Percentiles rank a stretch among this genome's conserved stretches.
phyloP scores from a whole-genome alignment of 768 basidiomycete species.

The Boletus reticulatus region DNA sequence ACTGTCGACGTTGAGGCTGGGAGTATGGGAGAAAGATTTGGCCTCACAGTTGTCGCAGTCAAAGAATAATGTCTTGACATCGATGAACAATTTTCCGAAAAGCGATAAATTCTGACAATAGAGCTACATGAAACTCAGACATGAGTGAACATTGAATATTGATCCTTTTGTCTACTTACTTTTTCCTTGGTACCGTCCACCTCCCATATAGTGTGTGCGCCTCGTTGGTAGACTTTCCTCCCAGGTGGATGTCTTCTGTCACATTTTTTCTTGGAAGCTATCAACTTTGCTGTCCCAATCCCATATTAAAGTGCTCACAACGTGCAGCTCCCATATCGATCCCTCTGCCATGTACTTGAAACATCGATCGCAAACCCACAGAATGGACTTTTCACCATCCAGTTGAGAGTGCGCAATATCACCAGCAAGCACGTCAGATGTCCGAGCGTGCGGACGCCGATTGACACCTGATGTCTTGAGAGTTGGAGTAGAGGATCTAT shows the following conservation, averaged over 20 bases:
- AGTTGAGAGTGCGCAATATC: conserved; percentile 49
- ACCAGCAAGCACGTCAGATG: conserved; percentile 69
- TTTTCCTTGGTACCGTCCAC: conserved; percentile 88
- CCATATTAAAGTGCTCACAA: conserved; percentile 37
- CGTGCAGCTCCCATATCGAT: conserved; percentile 66
- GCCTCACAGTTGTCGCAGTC: conserved; percentile 80
- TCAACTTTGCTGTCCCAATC: conserved; percentile 5
- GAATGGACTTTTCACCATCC: conserved; percentile 45
- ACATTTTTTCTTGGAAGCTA: conserved; percentile 58
- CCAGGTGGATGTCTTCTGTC: conserved; percentile 76
- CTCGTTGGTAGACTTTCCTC: conserved; percentile 84
- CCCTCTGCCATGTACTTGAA: conserved; percentile 95
- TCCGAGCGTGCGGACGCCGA: conserved; percentile 67
- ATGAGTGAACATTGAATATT: background rate
- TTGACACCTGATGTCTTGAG: conserved; percentile 49
- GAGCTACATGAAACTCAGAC: conserved; percentile 48
- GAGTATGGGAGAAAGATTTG: background rate
- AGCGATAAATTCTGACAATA: conserved; percentile 96
- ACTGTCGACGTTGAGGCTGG: conserved; percentile 37
- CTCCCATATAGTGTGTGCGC: conserved; percentile 91
- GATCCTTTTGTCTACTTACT: conserved; percentile 40
- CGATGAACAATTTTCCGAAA: conserved; percentile 98
- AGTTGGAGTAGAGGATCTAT: conserved; percentile 23
- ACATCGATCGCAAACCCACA: conserved; percentile 91
- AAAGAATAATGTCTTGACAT: conserved; percentile 93